Conservation (phyloP, 2,329 filamentous ascomycete genomes). For the Pseudogymnoascus sp. region DNA sequence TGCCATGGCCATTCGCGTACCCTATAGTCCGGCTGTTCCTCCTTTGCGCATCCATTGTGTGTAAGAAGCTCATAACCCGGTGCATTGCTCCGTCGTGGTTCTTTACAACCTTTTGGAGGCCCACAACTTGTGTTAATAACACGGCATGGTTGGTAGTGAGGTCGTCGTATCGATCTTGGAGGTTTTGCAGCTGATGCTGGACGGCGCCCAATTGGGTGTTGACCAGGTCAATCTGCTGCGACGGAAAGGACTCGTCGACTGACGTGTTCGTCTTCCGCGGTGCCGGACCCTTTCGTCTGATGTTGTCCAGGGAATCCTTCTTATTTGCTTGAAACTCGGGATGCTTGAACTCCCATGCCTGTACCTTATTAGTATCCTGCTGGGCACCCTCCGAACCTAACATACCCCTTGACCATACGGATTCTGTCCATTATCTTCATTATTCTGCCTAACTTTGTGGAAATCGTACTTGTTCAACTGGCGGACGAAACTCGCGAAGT, state of each 20-base stretch:
- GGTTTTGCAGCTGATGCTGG: conserved; percentile 82
- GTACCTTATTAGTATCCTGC: conserved; percentile 20
- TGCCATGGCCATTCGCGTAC: conserved; percentile 37
- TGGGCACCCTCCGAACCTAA: conserved; percentile 22
- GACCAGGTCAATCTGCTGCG: conserved; percentile 82
- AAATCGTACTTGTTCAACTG: conserved; percentile 98
- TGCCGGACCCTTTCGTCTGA: conserved; percentile 88
- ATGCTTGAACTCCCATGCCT: conserved; percentile 97
- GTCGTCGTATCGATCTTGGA: conserved; percentile 80
- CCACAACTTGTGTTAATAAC: conserved; percentile 55
- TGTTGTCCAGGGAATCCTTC: conserved; percentile 94
- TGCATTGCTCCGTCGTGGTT: conserved; percentile 68
- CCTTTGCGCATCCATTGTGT: conserved; percentile 57
- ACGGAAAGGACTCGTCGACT: conserved; percentile 70
- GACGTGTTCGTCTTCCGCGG: conserved; percentile 65
- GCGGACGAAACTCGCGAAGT: conserved; percentile 93
- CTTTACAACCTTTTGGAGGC: conserved; percentile 56
- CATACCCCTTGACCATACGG: conserved; percentile 73
- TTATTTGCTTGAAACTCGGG: conserved; percentile 93
- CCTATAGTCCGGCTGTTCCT: conserved; percentile 50
- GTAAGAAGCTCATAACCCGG: conserved; percentile 63
- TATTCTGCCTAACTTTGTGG: conserved; percentile 91
- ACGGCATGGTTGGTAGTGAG: conserved; percentile 59
- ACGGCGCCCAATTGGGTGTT: conserved; percentile 84
- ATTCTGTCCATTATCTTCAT: conserved; percentile 76